Evolutionary conservation across 2,329 filamentous ascomycete species (phyloP).

Genomic region (Paraphoma chrysanthemicola): DNA sequence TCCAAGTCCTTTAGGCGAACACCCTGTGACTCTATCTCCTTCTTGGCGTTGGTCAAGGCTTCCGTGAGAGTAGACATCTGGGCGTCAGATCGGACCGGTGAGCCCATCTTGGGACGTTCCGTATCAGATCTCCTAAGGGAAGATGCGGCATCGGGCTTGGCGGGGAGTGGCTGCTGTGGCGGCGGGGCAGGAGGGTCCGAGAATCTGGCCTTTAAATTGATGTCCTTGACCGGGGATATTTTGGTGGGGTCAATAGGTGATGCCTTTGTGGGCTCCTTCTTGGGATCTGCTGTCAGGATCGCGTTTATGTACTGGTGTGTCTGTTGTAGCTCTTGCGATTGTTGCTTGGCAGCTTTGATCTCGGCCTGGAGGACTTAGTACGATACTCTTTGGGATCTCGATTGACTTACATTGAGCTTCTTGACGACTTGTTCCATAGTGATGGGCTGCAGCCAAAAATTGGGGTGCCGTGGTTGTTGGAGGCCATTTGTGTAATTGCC

Average conservation of each 20-base stretch:
- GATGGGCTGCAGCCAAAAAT: slow-evolving; percentile 86
- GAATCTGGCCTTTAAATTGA: slow-evolving; percentile 75
- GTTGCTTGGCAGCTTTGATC: slow-evolving; percentile 86
- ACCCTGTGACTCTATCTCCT: slow-evolving; percentile 84
- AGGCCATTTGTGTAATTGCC: slow-evolving; percentile 64
- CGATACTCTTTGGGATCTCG: slow-evolving; percentile 7
- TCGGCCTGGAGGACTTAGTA: slow-evolving; percentile 68
- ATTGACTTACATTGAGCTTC: slow-evolving; percentile 72
- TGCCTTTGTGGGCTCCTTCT: slow-evolving; percentile 59
- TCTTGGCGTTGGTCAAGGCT: slow-evolving; percentile 81
- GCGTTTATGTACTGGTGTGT: slow-evolving; percentile 82
- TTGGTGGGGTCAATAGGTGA: slow-evolving; percentile 51
- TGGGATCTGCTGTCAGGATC: slow-evolving; percentile 75
- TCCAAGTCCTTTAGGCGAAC: slow-evolving; percentile 83
- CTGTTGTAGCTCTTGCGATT: slow-evolving; percentile 82
- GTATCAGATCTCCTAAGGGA: slow-evolving; percentile 78
- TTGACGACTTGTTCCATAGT: slow-evolving; percentile 96
- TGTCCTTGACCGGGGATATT: slow-evolving; percentile 65
- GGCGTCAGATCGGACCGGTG: slow-evolving; percentile 68
- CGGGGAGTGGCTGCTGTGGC: slow-evolving; percentile 89
- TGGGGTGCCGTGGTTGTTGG: slow-evolving; percentile 75
- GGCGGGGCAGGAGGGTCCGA: slow-evolving; percentile 93
- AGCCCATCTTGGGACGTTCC: slow-evolving; percentile 72
- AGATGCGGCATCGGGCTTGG: slow-evolving; percentile 79
- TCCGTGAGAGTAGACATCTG: slow-evolving; percentile 87